Percentiles rank a stretch among this genome's conserved stretches.
These are phyloP conservation scores for Pachyrhizus erosus DNA, from an alignment of 306 rosid species.

Conservation along the genomic window DNA sequence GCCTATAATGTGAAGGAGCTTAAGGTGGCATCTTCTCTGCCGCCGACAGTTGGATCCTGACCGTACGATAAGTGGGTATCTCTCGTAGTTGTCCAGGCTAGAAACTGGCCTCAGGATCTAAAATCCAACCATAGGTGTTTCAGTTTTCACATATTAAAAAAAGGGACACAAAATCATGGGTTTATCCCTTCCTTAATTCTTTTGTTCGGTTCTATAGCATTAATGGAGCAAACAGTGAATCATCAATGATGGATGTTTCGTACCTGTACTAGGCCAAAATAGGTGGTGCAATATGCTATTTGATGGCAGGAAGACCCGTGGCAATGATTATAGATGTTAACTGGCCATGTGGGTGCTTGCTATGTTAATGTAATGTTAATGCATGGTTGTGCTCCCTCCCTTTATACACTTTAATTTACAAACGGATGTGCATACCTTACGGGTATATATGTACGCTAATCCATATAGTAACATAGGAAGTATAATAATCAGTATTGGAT, in stretches of 20 bases:
- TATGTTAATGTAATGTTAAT: neutral
- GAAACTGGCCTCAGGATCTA: constrained; percentile 49
- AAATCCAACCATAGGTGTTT: constrained; percentile 41
- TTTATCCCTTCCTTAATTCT: constrained; percentile 39
- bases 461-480: neutral
- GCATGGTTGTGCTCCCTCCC: neutral
- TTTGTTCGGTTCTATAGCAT: constrained; percentile 41
- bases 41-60: constrained; percentile 69
- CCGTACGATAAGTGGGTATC: constrained; percentile 66
- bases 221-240: constrained; percentile 39
- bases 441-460: constrained; percentile 23
- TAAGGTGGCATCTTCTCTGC: constrained; percentile 53
- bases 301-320: constrained; percentile 50
- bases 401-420: neutral
- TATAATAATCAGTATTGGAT: constrained; percentile 21
- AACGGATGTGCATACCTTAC: constrained; percentile 29
- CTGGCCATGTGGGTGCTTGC: constrained; percentile 60
- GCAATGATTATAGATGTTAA: constrained; percentile 59
- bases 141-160: constrained; percentile 10
- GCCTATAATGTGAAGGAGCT: constrained; percentile 40
- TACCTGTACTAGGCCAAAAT: constrained; percentile 42
- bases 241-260: constrained; percentile 45
- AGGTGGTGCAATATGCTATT: constrained; percentile 39
- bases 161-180: constrained; percentile 44
- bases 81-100: constrained; percentile 45